Base-by-base conservation (phyloP, 1,284 basidiomycete species). In the Trichosporon inkin region DNA sequence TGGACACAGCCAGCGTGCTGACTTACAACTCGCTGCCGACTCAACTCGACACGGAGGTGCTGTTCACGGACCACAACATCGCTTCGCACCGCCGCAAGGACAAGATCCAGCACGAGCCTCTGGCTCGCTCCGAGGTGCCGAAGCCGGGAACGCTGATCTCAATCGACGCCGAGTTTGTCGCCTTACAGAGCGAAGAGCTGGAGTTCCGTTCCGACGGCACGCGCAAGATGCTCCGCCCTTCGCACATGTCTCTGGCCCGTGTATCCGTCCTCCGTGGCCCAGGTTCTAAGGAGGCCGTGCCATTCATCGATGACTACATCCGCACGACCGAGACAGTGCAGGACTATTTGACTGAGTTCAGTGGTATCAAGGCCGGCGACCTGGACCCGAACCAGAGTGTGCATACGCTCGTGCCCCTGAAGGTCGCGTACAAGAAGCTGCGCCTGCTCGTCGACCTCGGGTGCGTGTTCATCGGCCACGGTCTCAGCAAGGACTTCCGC, bases 281-380 rank as follows among this genome's bases (percentile, higher is more conserved):
- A 67, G 92, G 90, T 0, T 79, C 81, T 0, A 85, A 85, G 65
- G 86, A 89, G 69, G 90, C 89, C 7, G 77, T 88, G 14, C 92
- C 95, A 0, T 97, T 98, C 78, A 97, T 99, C 69, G 96, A 99
- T 69, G 96, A 99, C 71, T 91, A 99, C 71, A 98, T 99, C 54
- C 88, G 92, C 70, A 97, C 93, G 1, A 94, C 88, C 67, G 96
- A 97, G 73, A 83, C 86, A 2, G 90, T 99, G 51, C 91, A 97
- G 11, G 93, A 99, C 78, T 98, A 98, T 74, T 80, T 99, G 63
- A 99, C 95, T 0, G 93, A 98, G 74, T 98, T 88, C 71, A 97
- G 93, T 14, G 96, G 96, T 0, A 96, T 99, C 62, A 86, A 87
- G 81, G 92, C 85, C 60, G 95, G 95, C 14, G 95, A 99, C 75